Evolutionary conservation across 2,329 filamentous ascomycete species (phyloP).

Genomic region (Dendryphion nanum): DNA sequence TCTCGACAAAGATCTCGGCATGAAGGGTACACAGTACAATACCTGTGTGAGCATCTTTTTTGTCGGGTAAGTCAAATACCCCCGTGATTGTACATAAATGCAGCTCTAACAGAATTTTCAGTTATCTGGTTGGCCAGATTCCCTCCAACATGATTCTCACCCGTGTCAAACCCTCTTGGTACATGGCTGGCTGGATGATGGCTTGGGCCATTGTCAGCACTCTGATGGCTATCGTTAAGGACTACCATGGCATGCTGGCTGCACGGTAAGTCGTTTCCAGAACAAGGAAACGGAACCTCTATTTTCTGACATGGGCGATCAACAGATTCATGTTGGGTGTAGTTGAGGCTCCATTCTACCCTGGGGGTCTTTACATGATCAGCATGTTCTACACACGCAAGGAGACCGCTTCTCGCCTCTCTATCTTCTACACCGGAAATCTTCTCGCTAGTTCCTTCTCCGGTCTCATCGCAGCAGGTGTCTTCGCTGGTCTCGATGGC

Average conservation of each 20-base stretch:
- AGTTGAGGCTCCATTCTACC: constrained; percentile 29
- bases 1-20: constrained; percentile 55
- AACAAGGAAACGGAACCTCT: too few species aligned
- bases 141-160: constrained; percentile 45
- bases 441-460: constrained; percentile 41
- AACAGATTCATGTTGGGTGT: constrained; percentile 24
- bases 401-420: constrained; percentile 32
- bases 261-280: constrained; percentile 13
- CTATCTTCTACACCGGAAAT: constrained; percentile 40
- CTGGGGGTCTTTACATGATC: constrained; percentile 36
- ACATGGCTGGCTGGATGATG: constrained; percentile 32
- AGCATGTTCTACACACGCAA: constrained; percentile 37
- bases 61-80: constrained; percentile 35
- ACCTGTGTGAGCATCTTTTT: constrained; percentile 63
- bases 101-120: constrained; percentile 26
- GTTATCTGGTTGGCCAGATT: constrained; percentile 29
- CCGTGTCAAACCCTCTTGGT: constrained; percentile 26
- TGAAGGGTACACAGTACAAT: constrained; percentile 57
- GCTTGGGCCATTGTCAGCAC: constrained; percentile 36
- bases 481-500: constrained; percentile 38
- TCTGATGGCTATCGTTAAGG: constrained; percentile 23
- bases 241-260: constrained; percentile 32
- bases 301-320: neutral
- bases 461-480: constrained; percentile 41
- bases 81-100: constrained; percentile 39